These are phyloP conservation scores for Nematodospora valgi DNA, from an alignment of 805 yeast species.

Conservation along the genomic window DNA sequence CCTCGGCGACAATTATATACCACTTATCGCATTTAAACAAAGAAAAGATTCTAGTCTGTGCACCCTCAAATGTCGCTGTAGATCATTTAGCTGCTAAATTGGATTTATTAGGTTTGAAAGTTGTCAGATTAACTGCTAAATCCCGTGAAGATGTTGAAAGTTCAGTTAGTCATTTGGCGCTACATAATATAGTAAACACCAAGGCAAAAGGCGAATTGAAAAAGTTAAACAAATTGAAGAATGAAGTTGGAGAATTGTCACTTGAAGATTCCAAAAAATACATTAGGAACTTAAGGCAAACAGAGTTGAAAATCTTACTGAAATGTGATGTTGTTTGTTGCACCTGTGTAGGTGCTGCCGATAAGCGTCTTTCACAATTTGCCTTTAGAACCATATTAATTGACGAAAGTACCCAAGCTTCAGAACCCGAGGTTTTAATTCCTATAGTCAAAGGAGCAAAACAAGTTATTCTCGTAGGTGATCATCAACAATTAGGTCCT, in stretches of 20 bases:
- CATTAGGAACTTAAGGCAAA: slow-evolving; percentile 35
- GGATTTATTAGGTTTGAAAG: slow-evolving; percentile 66
- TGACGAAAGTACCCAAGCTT: slow-evolving; percentile 92
- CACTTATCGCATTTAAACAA: slow-evolving; percentile 63
- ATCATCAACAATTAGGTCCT: slow-evolving; percentile 94
- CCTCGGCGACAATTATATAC: slow-evolving; percentile 83
- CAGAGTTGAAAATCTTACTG: slow-evolving; percentile 50
- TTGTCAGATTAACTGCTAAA: slow-evolving; percentile 72
- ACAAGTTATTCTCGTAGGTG: slow-evolving; percentile 89
- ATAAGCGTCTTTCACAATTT: slow-evolving; percentile 50
- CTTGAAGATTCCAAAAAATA: slow-evolving; percentile 45
- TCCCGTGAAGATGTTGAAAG: slow-evolving; percentile 79
- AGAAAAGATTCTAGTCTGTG: slow-evolving; percentile 78
- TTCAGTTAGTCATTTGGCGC: slow-evolving; percentile 52
- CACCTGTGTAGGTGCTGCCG: slow-evolving; percentile 94
- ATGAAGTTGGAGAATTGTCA: slow-evolving; percentile 68
- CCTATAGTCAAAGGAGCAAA: slow-evolving; percentile 88
- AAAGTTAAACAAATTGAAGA: slow-evolving; percentile 55
- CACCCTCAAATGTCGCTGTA: slow-evolving; percentile 94
- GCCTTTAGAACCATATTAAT: slow-evolving; percentile 76
- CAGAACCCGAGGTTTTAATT: slow-evolving; percentile 87
- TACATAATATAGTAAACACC: slow-evolving; percentile 50
- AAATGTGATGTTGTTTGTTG: slow-evolving; percentile 78
- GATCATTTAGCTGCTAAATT: slow-evolving; percentile 83
- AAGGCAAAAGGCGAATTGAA: slow-evolving; percentile 54